These are phyloP conservation scores for Thalassiosira hispida DNA, from an alignment of 352 stramenopile genomes.

Conservation along the genomic window DNA sequence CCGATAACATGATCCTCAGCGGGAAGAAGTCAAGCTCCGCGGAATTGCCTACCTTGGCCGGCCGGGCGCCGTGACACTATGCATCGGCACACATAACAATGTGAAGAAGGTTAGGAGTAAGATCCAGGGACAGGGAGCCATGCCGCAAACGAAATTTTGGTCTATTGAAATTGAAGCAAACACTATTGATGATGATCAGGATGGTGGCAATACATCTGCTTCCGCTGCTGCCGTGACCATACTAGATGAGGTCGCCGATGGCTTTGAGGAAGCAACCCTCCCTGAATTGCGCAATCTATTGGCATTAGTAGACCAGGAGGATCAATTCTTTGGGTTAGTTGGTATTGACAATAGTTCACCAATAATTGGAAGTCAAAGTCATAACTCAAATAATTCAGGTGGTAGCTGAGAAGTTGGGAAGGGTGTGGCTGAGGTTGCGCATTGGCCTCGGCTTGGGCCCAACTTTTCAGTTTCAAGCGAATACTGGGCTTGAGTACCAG, in stretches of 20 bases:
- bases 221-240: background rate
- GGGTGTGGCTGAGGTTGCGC: too few relatives aligned
- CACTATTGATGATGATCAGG: too few relatives aligned
- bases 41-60: conserved; percentile 10
- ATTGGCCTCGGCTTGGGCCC: too few relatives aligned
- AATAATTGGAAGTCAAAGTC: too few relatives aligned
- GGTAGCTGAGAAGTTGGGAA: too few relatives aligned
- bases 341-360: background rate
- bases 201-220: background rate
- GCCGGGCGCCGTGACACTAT: conserved; percentile 18
- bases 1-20: conserved; percentile 24
- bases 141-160: conserved; percentile 2
- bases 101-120: background rate
- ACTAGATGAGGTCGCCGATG: background rate
- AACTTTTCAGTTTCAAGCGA: too few relatives aligned
- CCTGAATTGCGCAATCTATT: conserved; percentile 1
- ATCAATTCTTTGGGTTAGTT: background rate
- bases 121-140: background rate
- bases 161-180: background rate
- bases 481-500: too few relatives aligned
- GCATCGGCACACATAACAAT: background rate
- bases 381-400: too few relatives aligned
- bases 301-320: background rate
- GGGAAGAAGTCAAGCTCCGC: conserved; percentile 19
- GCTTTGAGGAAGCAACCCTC: background rate